Base-by-base conservation (phyloP, 2,329 filamentous ascomycete species). In the Fusarium sp. region DNA sequence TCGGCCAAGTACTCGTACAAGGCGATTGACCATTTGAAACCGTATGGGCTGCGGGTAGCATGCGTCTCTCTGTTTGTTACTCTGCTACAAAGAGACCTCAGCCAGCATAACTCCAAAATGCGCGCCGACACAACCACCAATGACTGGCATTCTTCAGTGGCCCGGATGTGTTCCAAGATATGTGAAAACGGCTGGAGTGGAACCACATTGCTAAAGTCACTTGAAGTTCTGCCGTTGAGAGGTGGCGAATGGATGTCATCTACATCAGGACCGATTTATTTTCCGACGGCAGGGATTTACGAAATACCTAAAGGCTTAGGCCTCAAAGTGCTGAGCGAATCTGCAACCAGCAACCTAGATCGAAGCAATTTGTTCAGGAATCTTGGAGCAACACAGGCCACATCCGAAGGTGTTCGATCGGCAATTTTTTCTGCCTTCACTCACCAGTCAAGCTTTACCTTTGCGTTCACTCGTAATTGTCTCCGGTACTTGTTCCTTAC, bases 201-300 rank as follows among this genome's bases (percentile, higher is more conserved):
- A 27, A 36, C 0, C 39, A 12, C 2, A 1, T 6, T 35, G 2
- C 18, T 74, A 2, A 45, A 14, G 12, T 33, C 17, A 0, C 59
- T 71, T 8, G 18, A 27, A 17, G 27, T 74, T 13, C 33, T 74
- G 29, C 68, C 70, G 18, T 17, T 73, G 8, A 71, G 49, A 56
- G 3, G 35, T 2, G 42, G 41, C 3, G 3, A 20, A 14, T 74
- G 65, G 68, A 46, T 25, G 20, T 62, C 70, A 1, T 38, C 12
- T 17, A 4, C 2, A 0, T 33, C 42, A 49, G 59, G 35, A 0
- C 54, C 65, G 6, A n/a, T 72, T 1, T 74, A 61, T 46, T 52
- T 70, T 11, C 46, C 72, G 7, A 29, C 11, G 12, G 68, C 62
- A 1, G 50, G 11, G 1, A 20, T 46, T 7, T 55, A 59, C 9